A percentile compares a stretch with the other conserved stretches of the same genome.
These are phyloP conservation scores for Agaricus blazei DNA, from an alignment of 768 basidiomycete genomes.

Conservation along the genomic window DNA sequence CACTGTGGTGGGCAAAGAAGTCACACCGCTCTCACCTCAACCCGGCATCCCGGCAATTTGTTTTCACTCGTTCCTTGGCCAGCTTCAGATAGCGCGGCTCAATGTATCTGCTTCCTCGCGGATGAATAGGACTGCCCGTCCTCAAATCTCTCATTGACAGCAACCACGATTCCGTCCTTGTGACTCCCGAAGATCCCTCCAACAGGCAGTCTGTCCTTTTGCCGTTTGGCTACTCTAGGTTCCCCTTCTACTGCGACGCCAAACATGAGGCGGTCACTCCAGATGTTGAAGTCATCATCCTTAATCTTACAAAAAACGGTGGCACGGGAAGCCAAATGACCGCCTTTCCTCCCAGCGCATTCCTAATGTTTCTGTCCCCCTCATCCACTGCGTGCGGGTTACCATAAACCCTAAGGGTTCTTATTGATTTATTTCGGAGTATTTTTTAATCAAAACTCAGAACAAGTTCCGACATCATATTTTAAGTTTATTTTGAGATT, in stretches of 20 bases:
- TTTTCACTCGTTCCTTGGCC: background rate
- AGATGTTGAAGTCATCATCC: conserved; percentile 75
- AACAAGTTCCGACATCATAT: no score
- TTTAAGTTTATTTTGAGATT: no score
- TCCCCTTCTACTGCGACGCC: conserved; percentile 53
- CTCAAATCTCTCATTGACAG: background rate
- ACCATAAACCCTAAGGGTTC: no score
- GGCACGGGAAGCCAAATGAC: conserved; percentile 18
- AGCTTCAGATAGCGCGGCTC: conserved; percentile 33
- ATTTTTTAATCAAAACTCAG: conserved; percentile 51
- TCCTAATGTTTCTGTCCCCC: conserved; percentile 64
- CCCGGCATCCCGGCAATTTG: conserved; percentile 24
- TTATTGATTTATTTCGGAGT: no score
- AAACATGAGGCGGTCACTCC: conserved; percentile 57
- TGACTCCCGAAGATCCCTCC: conserved; percentile 25
- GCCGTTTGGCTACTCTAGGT: conserved; percentile 32
- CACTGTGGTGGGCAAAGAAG: no score
- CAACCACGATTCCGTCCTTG: conserved; percentile 23
- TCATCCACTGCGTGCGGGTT: no score
- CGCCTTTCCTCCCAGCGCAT: conserved; percentile 43
- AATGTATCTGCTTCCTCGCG: conserved; percentile 63
- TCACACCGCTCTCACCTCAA: conserved; percentile 25
- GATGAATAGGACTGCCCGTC: conserved; percentile 21
- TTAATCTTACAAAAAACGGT: conserved; percentile 46
- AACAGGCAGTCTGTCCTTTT: conserved; percentile 29